Base-by-base conservation (phyloP, 495 filamentous ascomycete species). In the Patellaria atrata region DNA sequence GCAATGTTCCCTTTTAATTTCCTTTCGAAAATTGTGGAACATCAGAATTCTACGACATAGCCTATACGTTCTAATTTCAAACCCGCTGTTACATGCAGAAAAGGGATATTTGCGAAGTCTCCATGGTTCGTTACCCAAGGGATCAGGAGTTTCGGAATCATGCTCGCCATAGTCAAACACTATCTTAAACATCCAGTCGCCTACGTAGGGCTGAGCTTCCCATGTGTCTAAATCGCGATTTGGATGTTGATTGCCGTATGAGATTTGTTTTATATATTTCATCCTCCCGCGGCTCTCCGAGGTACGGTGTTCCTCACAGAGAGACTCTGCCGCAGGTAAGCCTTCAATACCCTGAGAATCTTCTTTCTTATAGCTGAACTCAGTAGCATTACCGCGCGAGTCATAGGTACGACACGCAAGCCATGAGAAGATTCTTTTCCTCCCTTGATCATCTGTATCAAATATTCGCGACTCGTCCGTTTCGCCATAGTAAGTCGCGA, bases 141-240 rank as follows among this genome's bases (percentile, higher is more conserved):
- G 33, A 1, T 14, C 37, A 0, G 53, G 45, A 16, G 5, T 8
- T 1, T 14, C 9, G 1, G 3, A 0, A 30, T 44, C 29, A 28
- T 60, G 56, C 14, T 62, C 56, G 1, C 58, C 58, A 34, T 61
- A 62, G 31, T 62, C 59, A 22, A 62, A 48, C 13, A 59, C 44
- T 0, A 55, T 17, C 24, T 52, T 33, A 25, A 60, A 62, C 37
- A 51, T 31, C 57, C 57, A 61, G 5, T 41, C 18, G n/a, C 6
- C 24, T n/a, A 16, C 11, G 17, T 30, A 7, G 16, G 9, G 14
- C 5, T 21, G 5, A 4, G 14, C n/a, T n/a, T n/a, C n/a, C n/a
- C n/a, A n/a, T n/a, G n/a, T n/a, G n/a, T n/a, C n/a, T n/a, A n/a
- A n/a, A 22, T 48, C 26, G 5, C 14, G 23, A n/a, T 10, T n/a